phyloP scores from a whole-genome alignment of 2,329 filamentous ascomycete species.

The Corynespora cassiicola region DNA sequence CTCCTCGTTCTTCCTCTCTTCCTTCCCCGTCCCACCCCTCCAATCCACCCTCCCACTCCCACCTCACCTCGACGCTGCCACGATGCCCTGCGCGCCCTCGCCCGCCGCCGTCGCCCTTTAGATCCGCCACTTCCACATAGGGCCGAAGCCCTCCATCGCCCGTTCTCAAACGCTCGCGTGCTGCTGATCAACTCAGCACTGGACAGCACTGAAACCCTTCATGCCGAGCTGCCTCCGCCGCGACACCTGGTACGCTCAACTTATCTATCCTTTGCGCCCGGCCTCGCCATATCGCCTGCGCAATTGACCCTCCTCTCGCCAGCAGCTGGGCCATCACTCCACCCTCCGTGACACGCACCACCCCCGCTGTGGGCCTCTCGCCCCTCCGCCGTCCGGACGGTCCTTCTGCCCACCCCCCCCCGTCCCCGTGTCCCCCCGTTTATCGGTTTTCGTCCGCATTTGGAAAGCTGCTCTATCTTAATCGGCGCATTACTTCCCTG shows the following conservation, averaged over 20 bases:
- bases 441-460: conserved; percentile 16
- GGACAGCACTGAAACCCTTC: conserved; percentile 10
- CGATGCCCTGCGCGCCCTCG: conserved; percentile 23
- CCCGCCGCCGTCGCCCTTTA: conserved; percentile 33
- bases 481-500: conserved; percentile 10
- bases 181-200: conserved; percentile 31
- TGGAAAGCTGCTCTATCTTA: conserved; percentile 14
- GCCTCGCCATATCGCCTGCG: not conserved
- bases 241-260: conserved; percentile 1
- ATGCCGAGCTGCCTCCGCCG: conserved; percentile 2
- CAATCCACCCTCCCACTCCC: conserved; percentile 16
- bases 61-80: conserved; percentile 8
- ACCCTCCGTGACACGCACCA: conserved; percentile 16
- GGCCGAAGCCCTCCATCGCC: conserved; percentile 18
- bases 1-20: conserved; percentile 21
- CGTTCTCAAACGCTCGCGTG: conserved; percentile 22
- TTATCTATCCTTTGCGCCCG: conserved; percentile 1
- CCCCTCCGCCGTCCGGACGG: conserved; percentile 1
- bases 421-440: conserved; percentile 7
- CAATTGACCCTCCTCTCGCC: not conserved
- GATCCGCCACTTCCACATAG: conserved; percentile 18
- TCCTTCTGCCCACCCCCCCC: too few relatives aligned
- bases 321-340: conserved; percentile 19
- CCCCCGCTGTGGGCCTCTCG: conserved; percentile 15
- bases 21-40: conserved; percentile 18